Evolutionary conservation across 192 early-diverging fungal genomes (phyloP).

Genomic region (Allomyces macrogynus): DNA sequence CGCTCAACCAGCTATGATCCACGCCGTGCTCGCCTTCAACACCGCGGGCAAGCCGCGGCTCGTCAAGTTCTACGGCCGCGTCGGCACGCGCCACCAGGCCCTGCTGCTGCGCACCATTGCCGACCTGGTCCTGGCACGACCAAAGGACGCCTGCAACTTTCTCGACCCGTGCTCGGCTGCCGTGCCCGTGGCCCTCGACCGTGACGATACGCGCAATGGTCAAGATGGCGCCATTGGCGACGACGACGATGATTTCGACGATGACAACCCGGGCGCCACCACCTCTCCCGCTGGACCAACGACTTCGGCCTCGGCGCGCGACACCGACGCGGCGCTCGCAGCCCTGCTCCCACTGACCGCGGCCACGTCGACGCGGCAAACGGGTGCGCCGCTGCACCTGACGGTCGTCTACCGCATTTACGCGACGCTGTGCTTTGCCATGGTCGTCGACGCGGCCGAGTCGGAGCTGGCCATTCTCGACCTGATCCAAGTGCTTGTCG

Average conservation of each 20-base stretch:
- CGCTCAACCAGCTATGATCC: constrained; percentile 47
- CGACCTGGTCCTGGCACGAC: not conserved
- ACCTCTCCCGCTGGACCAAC: constrained; percentile 74
- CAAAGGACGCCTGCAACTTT: not conserved
- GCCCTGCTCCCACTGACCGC: too few species aligned
- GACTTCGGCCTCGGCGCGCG: constrained; percentile 65
- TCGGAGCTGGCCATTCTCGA: constrained; percentile 92
- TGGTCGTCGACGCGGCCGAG: constrained; percentile 89
- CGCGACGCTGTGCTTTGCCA: constrained; percentile 94
- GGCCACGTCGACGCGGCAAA: too few species aligned
- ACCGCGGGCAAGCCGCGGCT: constrained; percentile 88
- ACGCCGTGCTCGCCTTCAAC: constrained; percentile 98
- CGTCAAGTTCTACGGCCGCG: constrained; percentile 81
- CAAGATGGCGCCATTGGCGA: constrained; percentile 44
- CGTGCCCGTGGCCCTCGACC: not conserved
- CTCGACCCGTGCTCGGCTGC: not conserved
- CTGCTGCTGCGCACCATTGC: not conserved
- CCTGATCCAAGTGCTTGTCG: constrained; percentile 91
- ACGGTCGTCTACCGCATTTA: constrained; percentile 85
- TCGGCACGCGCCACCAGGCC: constrained; percentile 25
- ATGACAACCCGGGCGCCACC: constrained; percentile 82
- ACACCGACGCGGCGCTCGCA: too few species aligned
- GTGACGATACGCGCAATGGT: not conserved
- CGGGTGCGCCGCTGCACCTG: not conserved
- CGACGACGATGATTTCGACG: constrained; percentile 64